Conservation (phyloP, 2,329 filamentous ascomycete species). For the Cercospora canescens region DNA sequence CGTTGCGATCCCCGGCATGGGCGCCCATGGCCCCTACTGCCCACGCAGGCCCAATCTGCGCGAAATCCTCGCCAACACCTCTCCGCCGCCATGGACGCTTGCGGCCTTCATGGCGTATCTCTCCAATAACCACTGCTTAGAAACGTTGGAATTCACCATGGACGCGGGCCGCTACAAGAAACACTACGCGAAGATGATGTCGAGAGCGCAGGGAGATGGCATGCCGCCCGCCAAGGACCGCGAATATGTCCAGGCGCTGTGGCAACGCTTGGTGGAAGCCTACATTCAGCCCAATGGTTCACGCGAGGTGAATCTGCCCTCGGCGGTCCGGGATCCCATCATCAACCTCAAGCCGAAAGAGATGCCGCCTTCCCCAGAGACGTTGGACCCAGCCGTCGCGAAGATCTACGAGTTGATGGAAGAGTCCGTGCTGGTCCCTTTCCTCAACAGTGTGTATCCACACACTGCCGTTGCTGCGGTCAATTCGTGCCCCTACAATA, state of each 20-base stretch:
- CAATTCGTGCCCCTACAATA: constrained; percentile 44
- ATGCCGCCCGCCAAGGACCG: constrained; percentile 57
- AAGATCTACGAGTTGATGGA: constrained; percentile 98
- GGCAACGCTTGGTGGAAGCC: constrained; percentile 83
- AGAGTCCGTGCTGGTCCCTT: constrained; percentile 89
- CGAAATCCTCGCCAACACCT: constrained; percentile 84
- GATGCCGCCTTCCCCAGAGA: constrained; percentile 70
- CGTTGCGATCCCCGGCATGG: constrained; percentile 48
- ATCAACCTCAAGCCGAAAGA: constrained; percentile 60
- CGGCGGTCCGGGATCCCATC: constrained; percentile 78
- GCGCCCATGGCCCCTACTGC: constrained; percentile 52
- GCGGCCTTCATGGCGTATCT: constrained; percentile 94
- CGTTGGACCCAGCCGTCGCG: constrained; percentile 76
- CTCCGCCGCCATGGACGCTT: constrained; percentile 85
- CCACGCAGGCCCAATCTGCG: constrained; percentile 70
- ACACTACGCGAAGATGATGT: constrained; percentile 61
- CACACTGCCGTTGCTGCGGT: constrained; percentile 48
- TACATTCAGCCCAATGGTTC: constrained; percentile 86
- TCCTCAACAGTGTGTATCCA: constrained; percentile 68
- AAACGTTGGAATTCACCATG: constrained; percentile 95
- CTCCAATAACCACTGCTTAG: constrained; percentile 94
- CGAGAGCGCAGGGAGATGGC: constrained; percentile 45
- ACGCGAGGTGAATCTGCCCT: constrained; percentile 87
- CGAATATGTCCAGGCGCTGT: constrained; percentile 75
- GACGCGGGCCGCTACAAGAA: constrained; percentile 84